These are phyloP conservation scores for Pisolithus microcarpus DNA, from an alignment of 768 basidiomycete genomes.

Conservation along the genomic window DNA sequence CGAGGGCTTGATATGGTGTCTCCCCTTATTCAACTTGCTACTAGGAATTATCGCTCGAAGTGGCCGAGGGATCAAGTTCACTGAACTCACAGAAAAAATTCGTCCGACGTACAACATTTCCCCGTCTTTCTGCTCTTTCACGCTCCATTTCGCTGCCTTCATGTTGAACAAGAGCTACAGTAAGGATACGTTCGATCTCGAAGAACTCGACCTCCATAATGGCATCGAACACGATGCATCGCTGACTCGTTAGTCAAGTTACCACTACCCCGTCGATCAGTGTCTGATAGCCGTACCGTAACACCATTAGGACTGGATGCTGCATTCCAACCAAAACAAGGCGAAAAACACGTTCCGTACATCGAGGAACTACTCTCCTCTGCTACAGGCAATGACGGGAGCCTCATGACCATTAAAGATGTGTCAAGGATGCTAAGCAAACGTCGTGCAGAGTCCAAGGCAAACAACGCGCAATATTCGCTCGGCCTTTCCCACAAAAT, in stretches of 20 bases:
- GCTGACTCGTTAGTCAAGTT: slow-evolving; percentile 24
- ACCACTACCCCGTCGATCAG: too few relatives aligned
- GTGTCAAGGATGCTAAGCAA: slow-evolving; percentile 51
- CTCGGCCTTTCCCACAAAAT: slow-evolving; percentile 46
- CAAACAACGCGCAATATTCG: slow-evolving; percentile 52
- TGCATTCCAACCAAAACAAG: slow-evolving; percentile 43
- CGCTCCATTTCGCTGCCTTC: slow-evolving; percentile 52
- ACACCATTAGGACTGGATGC: slow-evolving; percentile 46
- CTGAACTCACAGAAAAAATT: slow-evolving; percentile 36
- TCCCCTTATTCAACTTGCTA: neutral
- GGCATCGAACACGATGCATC: slow-evolving; percentile 6
- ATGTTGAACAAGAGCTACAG: slow-evolving; percentile 51
- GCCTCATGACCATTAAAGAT: slow-evolving; percentile 49
- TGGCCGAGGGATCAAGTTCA: slow-evolving; percentile 67
- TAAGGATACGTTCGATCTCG: slow-evolving; percentile 54
- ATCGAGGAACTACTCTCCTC: slow-evolving; percentile 46
- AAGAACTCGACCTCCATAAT: slow-evolving; percentile 66
- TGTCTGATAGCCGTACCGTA: neutral
- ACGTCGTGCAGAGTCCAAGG: slow-evolving; percentile 55
- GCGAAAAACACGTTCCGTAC: slow-evolving; percentile 41
- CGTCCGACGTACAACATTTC: slow-evolving; percentile 63
- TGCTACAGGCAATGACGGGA: slow-evolving; percentile 50
- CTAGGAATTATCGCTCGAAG: slow-evolving; percentile 45
- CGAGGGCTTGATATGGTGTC: neutral
- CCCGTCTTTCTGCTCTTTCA: slow-evolving; percentile 59